Percentiles rank a stretch among this genome's conserved stretches.
Evolutionary conservation across 2,329 filamentous ascomycete species (phyloP).

Genomic region (Colletotrichum ledebouriae): DNA sequence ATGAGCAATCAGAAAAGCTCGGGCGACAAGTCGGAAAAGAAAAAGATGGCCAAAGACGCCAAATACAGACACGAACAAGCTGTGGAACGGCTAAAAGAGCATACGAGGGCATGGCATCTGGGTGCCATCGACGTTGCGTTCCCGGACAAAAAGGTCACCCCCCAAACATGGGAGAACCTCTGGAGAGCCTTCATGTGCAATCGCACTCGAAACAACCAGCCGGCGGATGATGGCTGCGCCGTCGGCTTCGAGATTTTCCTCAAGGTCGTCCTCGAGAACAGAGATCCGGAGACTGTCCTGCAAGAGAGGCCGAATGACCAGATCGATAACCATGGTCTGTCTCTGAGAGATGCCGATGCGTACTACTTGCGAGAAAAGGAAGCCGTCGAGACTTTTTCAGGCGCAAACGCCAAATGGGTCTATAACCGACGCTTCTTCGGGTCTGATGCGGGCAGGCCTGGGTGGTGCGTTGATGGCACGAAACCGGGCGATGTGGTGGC

Average conservation of each 20-base stretch:
- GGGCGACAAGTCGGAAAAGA: background rate
- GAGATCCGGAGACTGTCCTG: background rate
- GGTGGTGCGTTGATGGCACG: slow-evolving; percentile 21
- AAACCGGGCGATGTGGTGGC: slow-evolving; percentile 13
- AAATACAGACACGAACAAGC: background rate
- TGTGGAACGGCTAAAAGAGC: background rate
- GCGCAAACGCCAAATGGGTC: slow-evolving; percentile 13
- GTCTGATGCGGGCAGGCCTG: slow-evolving; percentile 12
- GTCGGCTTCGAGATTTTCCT: slow-evolving; percentile 15
- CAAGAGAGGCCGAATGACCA: slow-evolving; percentile 5
- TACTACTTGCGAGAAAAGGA: slow-evolving; percentile 26
- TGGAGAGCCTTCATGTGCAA: slow-evolving; percentile 37
- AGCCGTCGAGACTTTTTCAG: slow-evolving; percentile 9
- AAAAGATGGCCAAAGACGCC: background rate
- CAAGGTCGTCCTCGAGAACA: background rate
- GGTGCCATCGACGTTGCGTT: slow-evolving; percentile 22
- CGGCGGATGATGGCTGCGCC: background rate
- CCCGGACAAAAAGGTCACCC: slow-evolving; percentile 19
- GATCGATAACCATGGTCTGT: slow-evolving; percentile 17
- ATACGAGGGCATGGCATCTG: slow-evolving; percentile 1
- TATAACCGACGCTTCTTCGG: slow-evolving; percentile 34
- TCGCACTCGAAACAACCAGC: slow-evolving; percentile 20
- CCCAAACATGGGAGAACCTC: slow-evolving; percentile 19
- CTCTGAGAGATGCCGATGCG: slow-evolving; percentile 6
- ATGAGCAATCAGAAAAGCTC: no score